Conservation (phyloP, 2,329 filamentous ascomycete genomes). For the Mycosphaerella sp. region DNA sequence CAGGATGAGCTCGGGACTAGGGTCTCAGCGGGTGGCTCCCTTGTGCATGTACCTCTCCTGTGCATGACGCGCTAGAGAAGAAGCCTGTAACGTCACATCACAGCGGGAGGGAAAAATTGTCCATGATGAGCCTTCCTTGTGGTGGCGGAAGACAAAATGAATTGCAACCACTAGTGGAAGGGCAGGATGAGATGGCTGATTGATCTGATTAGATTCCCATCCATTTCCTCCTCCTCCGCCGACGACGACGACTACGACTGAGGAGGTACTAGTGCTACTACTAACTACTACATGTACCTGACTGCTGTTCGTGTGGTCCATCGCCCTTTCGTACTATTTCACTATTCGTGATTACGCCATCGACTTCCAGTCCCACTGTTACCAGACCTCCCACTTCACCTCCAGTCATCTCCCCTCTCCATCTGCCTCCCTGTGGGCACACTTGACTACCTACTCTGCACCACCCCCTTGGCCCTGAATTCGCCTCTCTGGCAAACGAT, state of each 20-base stretch:
- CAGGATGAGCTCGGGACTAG: not conserved
- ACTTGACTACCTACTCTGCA: too few relatives aligned
- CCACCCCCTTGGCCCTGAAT: too few relatives aligned
- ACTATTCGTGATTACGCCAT: conserved; percentile 8
- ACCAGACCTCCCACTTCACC: too few relatives aligned
- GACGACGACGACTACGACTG: too few relatives aligned
- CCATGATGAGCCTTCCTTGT: too few relatives aligned
- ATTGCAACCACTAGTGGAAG: not conserved
- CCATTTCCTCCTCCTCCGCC: not conserved
- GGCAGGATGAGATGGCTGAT: not conserved
- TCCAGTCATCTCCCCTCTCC: too few relatives aligned
- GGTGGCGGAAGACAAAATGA: not conserved
- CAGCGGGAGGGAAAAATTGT: not conserved
- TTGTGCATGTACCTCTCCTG: not conserved
- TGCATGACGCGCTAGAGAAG: not conserved
- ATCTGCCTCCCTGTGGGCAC: too few relatives aligned
- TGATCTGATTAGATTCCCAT: conserved; percentile 10
- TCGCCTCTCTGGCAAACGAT: not conserved
- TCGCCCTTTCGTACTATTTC: too few relatives aligned
- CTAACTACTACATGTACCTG: too few relatives aligned
- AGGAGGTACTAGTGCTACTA: too few relatives aligned
- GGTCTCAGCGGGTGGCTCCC: too few relatives aligned
- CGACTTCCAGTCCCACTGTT: not conserved
- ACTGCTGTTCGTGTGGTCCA: too few relatives aligned
- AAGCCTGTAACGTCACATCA: not conserved